phyloP scores from a whole-genome alignment of 2,329 filamentous ascomycete species.

The Cercospora nicotianae region DNA sequence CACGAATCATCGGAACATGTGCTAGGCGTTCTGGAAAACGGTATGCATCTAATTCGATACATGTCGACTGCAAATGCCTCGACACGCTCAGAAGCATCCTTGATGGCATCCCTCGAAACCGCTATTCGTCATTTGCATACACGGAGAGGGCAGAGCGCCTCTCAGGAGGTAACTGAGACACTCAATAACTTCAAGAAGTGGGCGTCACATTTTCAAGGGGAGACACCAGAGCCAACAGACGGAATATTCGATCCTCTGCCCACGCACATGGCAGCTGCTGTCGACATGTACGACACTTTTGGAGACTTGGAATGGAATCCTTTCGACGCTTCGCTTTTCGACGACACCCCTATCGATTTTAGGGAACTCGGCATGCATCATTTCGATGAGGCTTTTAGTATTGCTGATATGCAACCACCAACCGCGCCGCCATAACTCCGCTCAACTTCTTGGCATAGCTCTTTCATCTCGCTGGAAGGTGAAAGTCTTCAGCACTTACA shows the following conservation, averaged over 20 bases:
- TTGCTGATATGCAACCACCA: constrained; percentile 12
- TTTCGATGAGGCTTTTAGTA: constrained; percentile 24
- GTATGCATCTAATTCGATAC: constrained; percentile 36
- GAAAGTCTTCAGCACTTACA: neutral
- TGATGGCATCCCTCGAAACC: constrained; percentile 38
- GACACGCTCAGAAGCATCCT: constrained; percentile 36
- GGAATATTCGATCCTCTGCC: constrained; percentile 4
- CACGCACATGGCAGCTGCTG: constrained; percentile 1
- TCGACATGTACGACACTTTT: constrained; percentile 17
- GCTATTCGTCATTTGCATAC: constrained; percentile 19
- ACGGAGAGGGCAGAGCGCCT: constrained; percentile 8
- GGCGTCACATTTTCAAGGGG: constrained; percentile 17
- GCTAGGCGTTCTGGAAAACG: constrained; percentile 29
- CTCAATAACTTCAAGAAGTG: constrained; percentile 21
- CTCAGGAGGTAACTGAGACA: constrained; percentile 13
- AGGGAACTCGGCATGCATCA: constrained; percentile 18
- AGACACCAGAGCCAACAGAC: constrained; percentile 7
- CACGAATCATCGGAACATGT: constrained; percentile 31
- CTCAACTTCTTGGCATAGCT: neutral
- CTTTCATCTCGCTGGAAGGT: neutral
- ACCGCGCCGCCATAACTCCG: neutral
- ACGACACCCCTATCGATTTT: constrained; percentile 21
- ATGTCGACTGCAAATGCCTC: constrained; percentile 39
- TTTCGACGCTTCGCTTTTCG: constrained; percentile 18
- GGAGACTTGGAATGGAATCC: constrained; percentile 21